Evolutionary conservation across 352 stramenopile species (phyloP).

Genomic region (Globisporangium parvum): DNA sequence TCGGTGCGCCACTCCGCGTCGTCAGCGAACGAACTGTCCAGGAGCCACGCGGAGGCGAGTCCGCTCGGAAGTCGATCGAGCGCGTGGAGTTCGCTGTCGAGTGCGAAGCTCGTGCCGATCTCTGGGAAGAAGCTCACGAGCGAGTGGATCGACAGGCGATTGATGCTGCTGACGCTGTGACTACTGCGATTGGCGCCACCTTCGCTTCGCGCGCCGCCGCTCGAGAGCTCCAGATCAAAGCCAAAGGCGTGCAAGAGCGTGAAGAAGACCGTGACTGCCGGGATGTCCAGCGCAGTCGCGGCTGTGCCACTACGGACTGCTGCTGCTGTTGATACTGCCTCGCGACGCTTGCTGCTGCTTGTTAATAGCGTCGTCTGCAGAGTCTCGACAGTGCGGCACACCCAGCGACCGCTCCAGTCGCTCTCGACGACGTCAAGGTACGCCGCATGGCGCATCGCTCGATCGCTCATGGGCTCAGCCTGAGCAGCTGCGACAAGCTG

Average conservation of each 20-base stretch:
- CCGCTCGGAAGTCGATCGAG: too few relatives aligned
- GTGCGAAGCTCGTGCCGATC: too few relatives aligned
- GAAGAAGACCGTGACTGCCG: not conserved
- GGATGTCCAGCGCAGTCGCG: not conserved
- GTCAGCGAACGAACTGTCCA: not conserved
- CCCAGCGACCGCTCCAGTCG: conserved; percentile 6
- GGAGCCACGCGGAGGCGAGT: too few relatives aligned
- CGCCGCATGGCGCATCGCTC: not conserved
- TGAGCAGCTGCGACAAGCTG: not conserved
- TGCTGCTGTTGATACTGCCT: not conserved
- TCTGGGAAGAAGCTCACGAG: too few relatives aligned
- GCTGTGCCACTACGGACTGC: too few relatives aligned
- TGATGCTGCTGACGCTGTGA: too few relatives aligned
- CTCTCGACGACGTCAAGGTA: not conserved
- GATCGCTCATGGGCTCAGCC: not conserved
- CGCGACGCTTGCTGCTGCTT: not conserved
- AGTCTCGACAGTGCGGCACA: conserved; percentile 11
- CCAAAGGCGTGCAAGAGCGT: conserved; percentile 4
- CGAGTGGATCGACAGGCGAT: too few relatives aligned
- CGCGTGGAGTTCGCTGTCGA: too few relatives aligned
- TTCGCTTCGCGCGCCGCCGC: too few relatives aligned
- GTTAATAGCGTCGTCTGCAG: not conserved
- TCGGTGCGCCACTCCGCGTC: conserved; percentile 4
- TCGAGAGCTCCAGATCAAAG: too few relatives aligned
- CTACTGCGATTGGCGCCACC: too few relatives aligned